Percentiles rank a stretch among this genome's conserved stretches.
Evolutionary conservation across 2,329 filamentous ascomycete genomes (phyloP).

Genomic region (Myotisia sp.): DNA sequence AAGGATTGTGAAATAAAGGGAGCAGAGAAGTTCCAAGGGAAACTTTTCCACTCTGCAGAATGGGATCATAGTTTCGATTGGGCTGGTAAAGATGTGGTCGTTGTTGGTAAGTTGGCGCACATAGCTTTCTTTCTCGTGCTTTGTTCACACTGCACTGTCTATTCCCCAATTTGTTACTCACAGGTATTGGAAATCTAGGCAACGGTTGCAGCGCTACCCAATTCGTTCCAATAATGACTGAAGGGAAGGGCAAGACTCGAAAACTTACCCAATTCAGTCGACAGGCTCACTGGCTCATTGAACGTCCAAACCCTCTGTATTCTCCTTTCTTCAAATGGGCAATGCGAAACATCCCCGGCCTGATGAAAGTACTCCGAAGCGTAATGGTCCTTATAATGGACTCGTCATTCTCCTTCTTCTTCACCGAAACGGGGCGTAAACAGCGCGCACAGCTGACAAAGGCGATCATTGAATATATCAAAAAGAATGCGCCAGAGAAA

Average conservation of each 20-base stretch:
- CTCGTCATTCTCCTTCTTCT: constrained; percentile 30
- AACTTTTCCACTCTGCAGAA: constrained; percentile 28
- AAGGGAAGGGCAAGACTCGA: constrained; percentile 22
- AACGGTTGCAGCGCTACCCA: constrained; percentile 38
- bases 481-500: constrained; percentile 27
- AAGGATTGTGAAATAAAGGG: constrained; percentile 19
- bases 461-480: constrained; percentile 32
- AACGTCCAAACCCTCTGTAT: constrained; percentile 32
- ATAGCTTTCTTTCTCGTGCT: no score
- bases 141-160: no score
- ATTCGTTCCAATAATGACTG: constrained; percentile 33
- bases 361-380: constrained; percentile 32
- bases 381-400: constrained; percentile 33
- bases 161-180: not conserved
- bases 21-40: constrained; percentile 22
- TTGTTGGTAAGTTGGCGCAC: constrained; percentile 26
- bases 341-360: constrained; percentile 34
- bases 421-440: constrained; percentile 24
- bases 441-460: constrained; percentile 25
- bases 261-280: constrained; percentile 37
- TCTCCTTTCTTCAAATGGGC: constrained; percentile 27
- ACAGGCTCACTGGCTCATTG: constrained; percentile 37
- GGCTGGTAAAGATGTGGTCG: constrained; percentile 25
- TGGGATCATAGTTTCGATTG: constrained; percentile 30
- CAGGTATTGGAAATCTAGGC: constrained; percentile 15